Percentiles rank a stretch among this genome's conserved stretches.
phyloP scores from a whole-genome alignment of 352 stramenopile species.

The Phytophthora chlamydospora region DNA sequence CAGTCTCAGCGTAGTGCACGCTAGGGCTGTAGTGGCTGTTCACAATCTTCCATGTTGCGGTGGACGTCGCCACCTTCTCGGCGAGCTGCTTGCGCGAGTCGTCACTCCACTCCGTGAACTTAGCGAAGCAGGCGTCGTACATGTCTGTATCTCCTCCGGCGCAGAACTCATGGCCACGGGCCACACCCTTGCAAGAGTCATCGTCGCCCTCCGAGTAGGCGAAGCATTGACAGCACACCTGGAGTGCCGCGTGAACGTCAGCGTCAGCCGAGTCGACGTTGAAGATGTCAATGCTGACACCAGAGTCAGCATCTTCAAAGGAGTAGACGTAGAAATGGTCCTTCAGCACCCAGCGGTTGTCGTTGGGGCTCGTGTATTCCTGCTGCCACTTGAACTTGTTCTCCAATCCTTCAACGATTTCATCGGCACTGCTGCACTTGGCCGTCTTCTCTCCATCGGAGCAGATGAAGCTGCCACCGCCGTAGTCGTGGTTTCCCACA shows the following conservation, averaged over 20 bases:
- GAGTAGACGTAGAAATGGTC: conserved; percentile 64
- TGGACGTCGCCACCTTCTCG: conserved; percentile 48
- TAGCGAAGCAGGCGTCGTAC: conserved; percentile 48
- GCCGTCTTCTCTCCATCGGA: conserved; percentile 29
- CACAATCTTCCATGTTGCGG: no score
- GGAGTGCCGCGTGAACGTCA: conserved; percentile 45
- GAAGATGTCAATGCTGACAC: conserved; percentile 61
- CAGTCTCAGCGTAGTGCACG: conserved; percentile 39
- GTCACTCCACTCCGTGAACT: conserved; percentile 47
- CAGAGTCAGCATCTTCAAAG: conserved; percentile 38
- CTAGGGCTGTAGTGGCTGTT: conserved; percentile 66
- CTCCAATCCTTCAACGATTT: conserved; percentile 30
- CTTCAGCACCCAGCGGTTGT: conserved; percentile 55
- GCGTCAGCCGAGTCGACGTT: conserved; percentile 62
- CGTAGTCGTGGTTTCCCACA: conserved; percentile 75
- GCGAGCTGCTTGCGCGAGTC: conserved; percentile 48
- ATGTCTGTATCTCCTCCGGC: conserved; percentile 44
- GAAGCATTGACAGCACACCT: conserved; percentile 68
- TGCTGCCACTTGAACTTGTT: conserved; percentile 57
- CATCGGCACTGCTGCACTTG: conserved; percentile 37
- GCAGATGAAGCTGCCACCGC: conserved; percentile 60
- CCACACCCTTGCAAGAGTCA: conserved; percentile 41
- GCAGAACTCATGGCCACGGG: conserved; percentile 46
- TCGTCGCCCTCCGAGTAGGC: conserved; percentile 46
- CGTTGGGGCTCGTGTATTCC: conserved; percentile 52